Base-by-base conservation (phyloP, 768 basidiomycete genomes). In the Termitomyces sp. region DNA sequence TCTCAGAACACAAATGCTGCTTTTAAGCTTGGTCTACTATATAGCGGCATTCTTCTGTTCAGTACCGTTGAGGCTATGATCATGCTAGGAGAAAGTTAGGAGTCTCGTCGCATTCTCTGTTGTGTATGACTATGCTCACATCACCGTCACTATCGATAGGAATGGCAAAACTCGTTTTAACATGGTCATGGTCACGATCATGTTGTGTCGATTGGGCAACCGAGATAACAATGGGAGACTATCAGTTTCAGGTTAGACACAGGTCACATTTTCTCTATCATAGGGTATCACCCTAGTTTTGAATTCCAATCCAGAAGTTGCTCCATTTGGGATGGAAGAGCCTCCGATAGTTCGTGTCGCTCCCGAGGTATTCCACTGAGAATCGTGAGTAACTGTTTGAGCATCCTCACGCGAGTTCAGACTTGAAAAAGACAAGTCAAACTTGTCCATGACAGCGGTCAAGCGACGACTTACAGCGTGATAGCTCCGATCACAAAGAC, bases 401-500 rank as follows among this genome's bases (percentile, higher is more conserved):
- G 48, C 52, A 20, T 58, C 61, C 18, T 57, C 57, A 12, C 57
- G 57, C 7, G 58, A 59, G 16, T 59, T 59, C 5, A 59, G 9
- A 4, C 58, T 59, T 41, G 36, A 13, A 20, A 7, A 36, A 37
- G 31, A 39, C 33, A 12, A n/a, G 28, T 39, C 9, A 15, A n/a
- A 20, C 5, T 28, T 37, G 41, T 26, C 9, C 20, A 7, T 33
- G 31, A 47, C 20, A 45, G 31, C 28, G 10, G 7, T 15, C 10
- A 28, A 16, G 4, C 4, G 26, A 39, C 7, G 18, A 42, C 57
- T 5, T 62, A 62, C 61, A 62, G 42, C 7, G 60, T 61, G 42
- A 64, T 61, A n/a, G 62, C 57, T 7, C 59, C 53, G 24, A 61
- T 49, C 28, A 64, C 58, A 36, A 61, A 64, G 22, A 64, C 62